Conservation (phyloP, 305 asterid genomes). For the Fraxinus latifolia region DNA sequence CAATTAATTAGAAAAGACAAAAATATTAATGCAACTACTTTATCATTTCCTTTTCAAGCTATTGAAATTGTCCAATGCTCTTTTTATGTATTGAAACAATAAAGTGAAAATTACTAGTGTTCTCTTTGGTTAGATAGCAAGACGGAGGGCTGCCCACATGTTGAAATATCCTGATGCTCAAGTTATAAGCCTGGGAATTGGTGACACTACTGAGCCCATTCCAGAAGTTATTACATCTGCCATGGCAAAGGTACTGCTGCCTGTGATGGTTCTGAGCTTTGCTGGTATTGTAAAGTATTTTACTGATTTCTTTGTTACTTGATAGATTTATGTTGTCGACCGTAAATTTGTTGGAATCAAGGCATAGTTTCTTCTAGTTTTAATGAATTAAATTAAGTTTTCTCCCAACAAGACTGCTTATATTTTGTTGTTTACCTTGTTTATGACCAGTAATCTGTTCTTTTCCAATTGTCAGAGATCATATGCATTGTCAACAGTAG, state of each 20-base stretch:
- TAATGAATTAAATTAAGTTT: neutral
- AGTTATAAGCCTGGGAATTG: conserved; percentile 96
- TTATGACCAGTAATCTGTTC: neutral
- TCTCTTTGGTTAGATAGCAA: conserved; percentile 61
- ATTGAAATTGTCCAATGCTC: neutral
- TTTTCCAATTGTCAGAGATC: conserved; percentile 52
- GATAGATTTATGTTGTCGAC: neutral
- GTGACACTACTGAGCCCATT: conserved; percentile 97
- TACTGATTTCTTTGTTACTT: neutral
- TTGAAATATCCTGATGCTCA: conserved; percentile 75
- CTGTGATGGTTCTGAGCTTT: conserved; percentile 14
- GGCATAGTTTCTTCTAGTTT: neutral
- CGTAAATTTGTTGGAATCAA: neutral
- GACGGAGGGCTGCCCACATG: conserved; percentile 77
- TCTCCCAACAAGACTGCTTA: neutral
- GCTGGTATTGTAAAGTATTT: conserved; percentile 4
- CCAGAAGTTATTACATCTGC: conserved; percentile 86
- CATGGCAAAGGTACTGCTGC: conserved; percentile 68
- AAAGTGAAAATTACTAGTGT: neutral
- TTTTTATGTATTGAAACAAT: conserved; percentile 15
- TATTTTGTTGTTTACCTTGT: neutral
- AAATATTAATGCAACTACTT: neutral
- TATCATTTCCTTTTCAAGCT: neutral
- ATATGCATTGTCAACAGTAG: conserved; percentile 59
- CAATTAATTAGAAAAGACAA: neutral